Conservation (phyloP, 768 basidiomycete species). For the Daedalea quercina region DNA sequence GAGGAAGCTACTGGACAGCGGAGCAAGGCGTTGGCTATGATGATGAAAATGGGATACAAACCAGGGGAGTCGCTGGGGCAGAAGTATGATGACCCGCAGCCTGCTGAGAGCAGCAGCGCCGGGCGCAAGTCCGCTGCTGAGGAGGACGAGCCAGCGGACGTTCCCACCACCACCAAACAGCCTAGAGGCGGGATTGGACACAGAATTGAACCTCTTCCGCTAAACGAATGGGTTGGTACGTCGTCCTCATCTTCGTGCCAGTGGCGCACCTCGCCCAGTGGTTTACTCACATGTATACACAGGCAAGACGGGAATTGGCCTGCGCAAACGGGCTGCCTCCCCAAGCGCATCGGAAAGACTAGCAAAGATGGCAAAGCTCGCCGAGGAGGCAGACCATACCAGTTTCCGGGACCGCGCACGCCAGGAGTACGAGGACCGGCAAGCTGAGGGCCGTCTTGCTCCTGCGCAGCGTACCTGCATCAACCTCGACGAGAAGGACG, state of each 20-base stretch:
- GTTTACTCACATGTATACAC: neutral
- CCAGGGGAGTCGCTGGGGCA: constrained; percentile 73
- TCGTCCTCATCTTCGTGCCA: constrained; percentile 1
- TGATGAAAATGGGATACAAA: constrained; percentile 94
- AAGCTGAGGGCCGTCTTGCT: constrained; percentile 63
- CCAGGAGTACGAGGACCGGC: constrained; percentile 69
- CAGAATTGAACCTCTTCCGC: constrained; percentile 54
- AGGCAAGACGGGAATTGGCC: constrained; percentile 79
- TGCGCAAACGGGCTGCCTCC: constrained; percentile 61
- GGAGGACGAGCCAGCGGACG: neutral
- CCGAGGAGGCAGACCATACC: constrained; percentile 45
- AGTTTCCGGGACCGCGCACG: constrained; percentile 66
- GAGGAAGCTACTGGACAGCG: constrained; percentile 41
- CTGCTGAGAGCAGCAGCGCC: constrained; percentile 2
- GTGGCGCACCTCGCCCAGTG: neutral
- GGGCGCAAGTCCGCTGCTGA: neutral
- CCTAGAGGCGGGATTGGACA: neutral
- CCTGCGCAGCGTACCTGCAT: constrained; percentile 70
- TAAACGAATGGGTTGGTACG: constrained; percentile 81
- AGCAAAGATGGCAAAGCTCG: constrained; percentile 65
- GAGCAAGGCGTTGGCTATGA: constrained; percentile 81
- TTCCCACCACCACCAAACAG: neutral
- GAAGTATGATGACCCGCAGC: constrained; percentile 19
- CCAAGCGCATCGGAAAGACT: constrained; percentile 56
- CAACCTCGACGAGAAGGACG: constrained; percentile 69